phyloP scores from a whole-genome alignment of 2,329 filamentous ascomycete species.

The Colletotrichum theobromicola region DNA sequence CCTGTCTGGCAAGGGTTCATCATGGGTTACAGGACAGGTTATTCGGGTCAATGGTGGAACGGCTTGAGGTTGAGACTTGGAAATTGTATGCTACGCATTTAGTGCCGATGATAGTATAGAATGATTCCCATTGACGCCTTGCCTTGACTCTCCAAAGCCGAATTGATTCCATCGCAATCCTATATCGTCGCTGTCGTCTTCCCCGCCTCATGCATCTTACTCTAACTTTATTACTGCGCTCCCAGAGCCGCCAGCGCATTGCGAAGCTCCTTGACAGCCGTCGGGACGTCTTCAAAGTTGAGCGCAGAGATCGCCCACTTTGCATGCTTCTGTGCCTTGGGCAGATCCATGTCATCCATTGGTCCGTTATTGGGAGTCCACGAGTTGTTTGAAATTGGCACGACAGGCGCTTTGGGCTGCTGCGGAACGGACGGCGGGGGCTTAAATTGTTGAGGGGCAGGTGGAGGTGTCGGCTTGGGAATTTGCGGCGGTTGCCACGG shows the following conservation, averaged over 20 bases:
- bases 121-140: background rate
- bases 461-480: slow-evolving; percentile 16
- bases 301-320: slow-evolving; percentile 96
- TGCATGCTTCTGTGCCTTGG: slow-evolving; percentile 90
- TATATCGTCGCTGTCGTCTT: background rate
- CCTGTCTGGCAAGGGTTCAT: slow-evolving; percentile 34
- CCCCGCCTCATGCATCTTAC: background rate
- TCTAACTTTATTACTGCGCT: slow-evolving; percentile 39
- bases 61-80: background rate
- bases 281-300: slow-evolving; percentile 94
- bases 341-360: slow-evolving; percentile 61
- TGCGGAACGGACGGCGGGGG: slow-evolving; percentile 15
- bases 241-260: slow-evolving; percentile 76
- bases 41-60: slow-evolving; percentile 43
- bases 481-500: slow-evolving; percentile 14
- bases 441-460: slow-evolving; percentile 26
- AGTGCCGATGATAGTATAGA: background rate
- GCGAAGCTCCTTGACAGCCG: slow-evolving; percentile 83
- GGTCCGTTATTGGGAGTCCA: slow-evolving; percentile 9
- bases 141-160: background rate
- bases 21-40: slow-evolving; percentile 50
- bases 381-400: slow-evolving; percentile 21
- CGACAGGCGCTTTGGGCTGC: background rate
- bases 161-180: background rate
- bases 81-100: background rate